These are phyloP conservation scores for Claviceps cyperi DNA, from an alignment of 2,329 filamentous ascomycete genomes.

Conservation along the genomic window DNA sequence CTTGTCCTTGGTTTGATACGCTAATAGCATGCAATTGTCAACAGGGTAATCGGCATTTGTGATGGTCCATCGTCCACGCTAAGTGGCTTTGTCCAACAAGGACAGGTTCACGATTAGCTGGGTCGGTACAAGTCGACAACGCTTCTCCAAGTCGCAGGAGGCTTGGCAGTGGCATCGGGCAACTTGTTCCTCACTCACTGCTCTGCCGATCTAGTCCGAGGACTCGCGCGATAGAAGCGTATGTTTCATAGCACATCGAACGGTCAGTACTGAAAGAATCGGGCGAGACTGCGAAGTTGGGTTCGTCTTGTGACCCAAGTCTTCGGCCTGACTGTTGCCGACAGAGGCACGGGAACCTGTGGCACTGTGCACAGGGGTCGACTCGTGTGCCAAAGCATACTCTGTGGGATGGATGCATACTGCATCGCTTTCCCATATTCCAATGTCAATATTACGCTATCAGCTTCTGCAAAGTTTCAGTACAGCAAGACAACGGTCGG, in stretches of 20 bases:
- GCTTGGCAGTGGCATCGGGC: background rate
- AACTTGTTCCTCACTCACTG: background rate
- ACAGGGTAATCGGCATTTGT: background rate
- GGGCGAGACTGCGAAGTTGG: background rate
- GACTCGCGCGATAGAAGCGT: background rate
- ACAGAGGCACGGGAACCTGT: background rate
- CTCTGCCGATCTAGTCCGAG: background rate
- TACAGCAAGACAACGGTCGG: background rate
- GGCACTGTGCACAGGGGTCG: background rate
- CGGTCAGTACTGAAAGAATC: background rate
- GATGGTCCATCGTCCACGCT: background rate
- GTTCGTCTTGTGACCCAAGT: background rate
- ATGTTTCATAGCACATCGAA: background rate
- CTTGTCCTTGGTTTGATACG: background rate
- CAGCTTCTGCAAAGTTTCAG: background rate
- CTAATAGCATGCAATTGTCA: background rate
- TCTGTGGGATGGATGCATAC: background rate
- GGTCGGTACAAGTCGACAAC: background rate
- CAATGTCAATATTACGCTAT: background rate
- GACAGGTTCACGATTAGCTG: background rate
- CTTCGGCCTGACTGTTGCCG: background rate
- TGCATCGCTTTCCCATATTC: background rate
- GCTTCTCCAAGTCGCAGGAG: background rate
- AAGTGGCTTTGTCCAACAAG: background rate
- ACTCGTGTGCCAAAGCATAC: background rate